Conservation (phyloP, 202 grass and related monocot genomes). For the Brachypodium distachyon region DNA sequence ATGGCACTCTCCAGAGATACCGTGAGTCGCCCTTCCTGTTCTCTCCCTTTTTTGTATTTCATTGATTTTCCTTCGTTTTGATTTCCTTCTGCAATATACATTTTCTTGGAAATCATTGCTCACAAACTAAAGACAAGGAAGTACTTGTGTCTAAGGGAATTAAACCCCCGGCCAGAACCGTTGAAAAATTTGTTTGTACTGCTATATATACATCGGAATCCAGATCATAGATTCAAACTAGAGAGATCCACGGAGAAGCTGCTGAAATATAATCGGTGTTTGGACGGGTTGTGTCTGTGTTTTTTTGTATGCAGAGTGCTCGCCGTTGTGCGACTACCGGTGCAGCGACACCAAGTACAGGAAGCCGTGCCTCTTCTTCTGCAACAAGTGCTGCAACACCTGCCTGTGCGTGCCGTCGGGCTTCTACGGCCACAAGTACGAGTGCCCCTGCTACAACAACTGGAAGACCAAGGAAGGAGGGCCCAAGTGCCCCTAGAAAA, state of each 20-base stretch:
- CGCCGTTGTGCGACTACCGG: constrained; percentile 42
- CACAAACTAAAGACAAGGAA: too few species aligned
- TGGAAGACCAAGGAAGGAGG: constrained; percentile 80
- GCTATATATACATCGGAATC: background rate
- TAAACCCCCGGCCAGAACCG: background rate
- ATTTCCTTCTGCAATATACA: background rate
- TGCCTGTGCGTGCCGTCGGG: constrained; percentile 79
- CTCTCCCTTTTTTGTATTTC: background rate
- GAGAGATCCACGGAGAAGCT: background rate
- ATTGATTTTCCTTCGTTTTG: background rate
- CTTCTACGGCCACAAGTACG: constrained; percentile 71
- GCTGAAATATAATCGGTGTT: background rate
- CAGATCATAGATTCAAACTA: background rate
- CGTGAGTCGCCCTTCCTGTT: constrained; percentile 28
- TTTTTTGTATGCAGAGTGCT: constrained; percentile 67
- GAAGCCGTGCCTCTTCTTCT: constrained; percentile 79
- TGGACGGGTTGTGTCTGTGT: background rate
- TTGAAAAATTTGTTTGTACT: background rate
- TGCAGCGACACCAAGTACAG: constrained; percentile 61
- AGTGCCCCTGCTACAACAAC: constrained; percentile 85
- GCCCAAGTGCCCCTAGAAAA: constrained; percentile 75
- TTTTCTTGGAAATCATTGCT: background rate
- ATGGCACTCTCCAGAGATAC: constrained; percentile 32
- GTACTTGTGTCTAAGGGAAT: background rate
- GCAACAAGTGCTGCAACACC: constrained; percentile 57